Evolutionary conservation across 495 filamentous ascomycete genomes (phyloP).

Genomic region (Monascus purpureus): DNA sequence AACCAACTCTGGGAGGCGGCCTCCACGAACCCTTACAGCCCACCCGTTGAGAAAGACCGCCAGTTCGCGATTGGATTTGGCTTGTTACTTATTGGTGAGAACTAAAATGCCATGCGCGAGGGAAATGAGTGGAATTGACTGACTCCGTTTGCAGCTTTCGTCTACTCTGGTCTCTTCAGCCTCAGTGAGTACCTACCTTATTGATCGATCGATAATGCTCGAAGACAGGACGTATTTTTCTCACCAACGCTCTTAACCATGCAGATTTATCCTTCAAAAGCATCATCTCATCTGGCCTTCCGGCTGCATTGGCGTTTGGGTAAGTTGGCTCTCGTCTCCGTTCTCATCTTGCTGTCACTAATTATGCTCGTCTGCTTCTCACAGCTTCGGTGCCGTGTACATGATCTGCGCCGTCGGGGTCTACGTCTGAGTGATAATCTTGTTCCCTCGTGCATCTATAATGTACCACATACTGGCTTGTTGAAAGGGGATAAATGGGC

Average conservation of each 20-base stretch:
- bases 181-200: conserved; percentile 74
- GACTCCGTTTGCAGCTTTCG: conserved; percentile 27
- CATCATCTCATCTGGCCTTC: conserved; percentile 65
- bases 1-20: conserved; percentile 83
- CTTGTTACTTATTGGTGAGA: conserved; percentile 54
- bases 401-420: conserved; percentile 98
- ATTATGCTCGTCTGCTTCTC: no score
- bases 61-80: conserved; percentile 76
- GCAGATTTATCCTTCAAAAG: conserved; percentile 75
- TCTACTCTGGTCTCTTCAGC: conserved; percentile 60
- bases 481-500: conserved; percentile 12
- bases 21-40: conserved; percentile 66
- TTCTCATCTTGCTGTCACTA: no score
- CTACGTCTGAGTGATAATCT: conserved; percentile 66
- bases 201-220: no score
- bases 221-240: no score
- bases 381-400: conserved; percentile 86
- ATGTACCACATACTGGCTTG: conserved; percentile 27
- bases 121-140: no score
- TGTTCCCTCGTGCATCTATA: conserved; percentile 9
- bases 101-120: neutral
- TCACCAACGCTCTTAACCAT: no score
- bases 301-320: conserved; percentile 83
- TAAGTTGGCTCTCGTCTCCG: no score
- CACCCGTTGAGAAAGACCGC: conserved; percentile 63